phyloP scores from a whole-genome alignment of 2,329 filamentous ascomycete species.

The Fusarium sp. region DNA sequence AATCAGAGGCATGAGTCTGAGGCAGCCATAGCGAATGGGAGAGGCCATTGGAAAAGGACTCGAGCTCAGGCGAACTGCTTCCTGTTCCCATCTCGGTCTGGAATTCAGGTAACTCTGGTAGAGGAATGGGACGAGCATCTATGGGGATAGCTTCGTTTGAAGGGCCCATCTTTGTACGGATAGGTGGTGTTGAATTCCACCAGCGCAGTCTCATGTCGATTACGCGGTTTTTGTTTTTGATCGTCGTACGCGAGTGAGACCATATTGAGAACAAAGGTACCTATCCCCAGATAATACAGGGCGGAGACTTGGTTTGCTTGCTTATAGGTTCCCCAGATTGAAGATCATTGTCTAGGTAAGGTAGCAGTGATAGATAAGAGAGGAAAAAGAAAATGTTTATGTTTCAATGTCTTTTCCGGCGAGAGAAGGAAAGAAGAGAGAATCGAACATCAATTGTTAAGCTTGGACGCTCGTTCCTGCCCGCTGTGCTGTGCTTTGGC shows the following conservation, averaged over 20 bases:
- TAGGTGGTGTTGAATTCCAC: constrained; percentile 31
- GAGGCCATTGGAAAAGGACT: constrained; percentile 18
- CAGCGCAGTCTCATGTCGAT: constrained; percentile 33
- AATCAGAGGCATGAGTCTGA: constrained; percentile 27
- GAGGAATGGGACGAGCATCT: constrained; percentile 29
- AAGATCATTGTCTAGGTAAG: neutral
- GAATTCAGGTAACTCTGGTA: constrained; percentile 34
- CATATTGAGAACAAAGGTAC: constrained; percentile 11
- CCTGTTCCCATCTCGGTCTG: constrained; percentile 4
- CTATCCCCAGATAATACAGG: neutral
- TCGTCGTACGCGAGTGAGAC: constrained; percentile 26
- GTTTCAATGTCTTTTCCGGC: neutral
- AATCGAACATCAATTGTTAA: neutral
- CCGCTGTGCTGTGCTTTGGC: neutral
- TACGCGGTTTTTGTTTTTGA: constrained; percentile 17
- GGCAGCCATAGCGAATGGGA: constrained; percentile 27
- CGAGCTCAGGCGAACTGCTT: constrained; percentile 18
- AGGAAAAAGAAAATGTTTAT: neutral
- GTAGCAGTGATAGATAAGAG: neutral
- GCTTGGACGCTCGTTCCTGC: neutral
- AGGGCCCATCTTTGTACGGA: constrained; percentile 26
- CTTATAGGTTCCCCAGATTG: neutral
- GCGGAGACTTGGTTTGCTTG: neutral
- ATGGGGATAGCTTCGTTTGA: constrained; percentile 25
- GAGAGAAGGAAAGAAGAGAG: neutral